Conservation (phyloP, 2,329 filamentous ascomycete genomes). For the Fusarium abutilonis region DNA sequence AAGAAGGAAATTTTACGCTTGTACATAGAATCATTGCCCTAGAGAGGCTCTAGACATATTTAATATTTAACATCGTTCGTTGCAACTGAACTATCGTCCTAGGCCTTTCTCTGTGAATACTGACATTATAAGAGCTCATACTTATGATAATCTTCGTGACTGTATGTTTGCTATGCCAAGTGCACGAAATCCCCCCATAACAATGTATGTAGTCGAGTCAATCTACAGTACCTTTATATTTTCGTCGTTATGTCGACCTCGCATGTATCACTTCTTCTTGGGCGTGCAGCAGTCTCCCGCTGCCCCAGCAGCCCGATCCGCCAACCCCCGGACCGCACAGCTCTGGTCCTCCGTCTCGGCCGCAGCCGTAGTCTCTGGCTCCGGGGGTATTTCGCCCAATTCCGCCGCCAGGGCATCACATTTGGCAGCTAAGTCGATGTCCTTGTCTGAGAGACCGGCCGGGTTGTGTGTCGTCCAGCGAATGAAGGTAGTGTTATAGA, state of each 20-base stretch:
- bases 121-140: background rate
- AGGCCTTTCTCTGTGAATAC: background rate
- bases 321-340: conserved; percentile 56
- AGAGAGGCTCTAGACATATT: conserved; percentile 46
- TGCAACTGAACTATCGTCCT: conserved; percentile 12
- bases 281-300: conserved; percentile 66
- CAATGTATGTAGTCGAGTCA: background rate
- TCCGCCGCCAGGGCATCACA: conserved; percentile 69
- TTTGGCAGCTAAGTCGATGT: conserved; percentile 68
- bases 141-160: background rate
- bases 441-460: conserved; percentile 70
- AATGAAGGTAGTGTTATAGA: conserved; percentile 76
- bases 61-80: conserved; percentile 50
- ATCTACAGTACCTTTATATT: background rate
- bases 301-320: conserved; percentile 56
- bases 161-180: background rate
- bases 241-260: background rate
- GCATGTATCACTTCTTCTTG: conserved; percentile 44
- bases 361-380: conserved; percentile 37
- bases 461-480: conserved; percentile 79
- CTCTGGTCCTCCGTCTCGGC: conserved; percentile 40
- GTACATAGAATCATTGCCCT: conserved; percentile 45
- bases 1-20: conserved; percentile 46
- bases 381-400: conserved; percentile 63
- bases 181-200: background rate